Base-by-base conservation (phyloP, 257 asterid genomes). In the Plantago major region DNA sequence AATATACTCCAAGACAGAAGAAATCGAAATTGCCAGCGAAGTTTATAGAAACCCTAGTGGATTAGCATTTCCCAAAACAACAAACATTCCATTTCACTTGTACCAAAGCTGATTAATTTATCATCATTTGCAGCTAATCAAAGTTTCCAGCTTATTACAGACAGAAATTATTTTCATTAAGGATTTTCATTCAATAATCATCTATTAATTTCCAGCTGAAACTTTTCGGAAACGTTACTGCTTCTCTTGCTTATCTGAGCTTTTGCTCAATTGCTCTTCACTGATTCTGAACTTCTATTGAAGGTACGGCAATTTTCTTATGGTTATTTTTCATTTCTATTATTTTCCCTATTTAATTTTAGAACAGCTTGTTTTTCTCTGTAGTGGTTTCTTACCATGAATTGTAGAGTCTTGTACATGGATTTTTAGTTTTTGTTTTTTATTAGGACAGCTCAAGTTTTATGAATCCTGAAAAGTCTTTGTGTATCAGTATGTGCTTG, bases 41-140 rank as follows among this genome's bases (percentile, higher is more conserved):
- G n/a, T 58, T 17, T 73, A 61, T 71, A 38, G 74, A 72, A 79
- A 79, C 77, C 84, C 81, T 75, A 78, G 58, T 14, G 15, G 51
- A 62, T 55, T 56, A 43, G 62, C 57, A 16, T 42, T 64, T 46
- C 68, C 60, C 42, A 17, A 45, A 59, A 57, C 17, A 57, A 38
- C 77, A 64, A 55, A 75, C 76, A 72, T 70, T 52, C 73, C 18
- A 38, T 44, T 48, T 37, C 42, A 53, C 40, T 10, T 58, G 56
- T 65, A 42, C 19, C 66, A 62, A 33, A 33, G 40, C 40, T 62
- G 62, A 44, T 69, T 76, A 67, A 46, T 22, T 61, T 58, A n/a
- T 43, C 45, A 10, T 26, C 22, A 46, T 7, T 46, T 46, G 17
- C 15, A 4, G 60, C 10, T 9, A 43, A 42, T 37, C n/a, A 53